A percentile compares a stretch with the other conserved stretches of the same genome.
These are phyloP conservation scores for Magnusiomyces starmeri DNA, from an alignment of 1,139 yeast species.

Conservation along the genomic window DNA sequence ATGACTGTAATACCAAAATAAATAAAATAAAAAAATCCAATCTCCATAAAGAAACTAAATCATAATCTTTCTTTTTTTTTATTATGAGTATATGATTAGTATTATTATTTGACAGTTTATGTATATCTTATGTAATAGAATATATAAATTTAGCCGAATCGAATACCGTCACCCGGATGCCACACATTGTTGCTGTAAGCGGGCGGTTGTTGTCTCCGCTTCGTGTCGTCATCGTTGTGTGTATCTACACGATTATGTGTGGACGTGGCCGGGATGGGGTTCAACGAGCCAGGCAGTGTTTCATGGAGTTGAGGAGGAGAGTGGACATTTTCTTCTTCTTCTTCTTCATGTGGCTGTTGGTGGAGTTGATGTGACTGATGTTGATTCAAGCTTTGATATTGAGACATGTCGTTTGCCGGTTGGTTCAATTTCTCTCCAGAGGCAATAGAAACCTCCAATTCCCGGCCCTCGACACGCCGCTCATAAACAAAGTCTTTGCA, in stretches of 20 bases:
- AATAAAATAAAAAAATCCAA: not conserved
- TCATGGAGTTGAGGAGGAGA: not conserved
- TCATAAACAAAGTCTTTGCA: slow-evolving; percentile 49
- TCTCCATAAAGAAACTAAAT: too few species aligned
- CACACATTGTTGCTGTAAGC: slow-evolving; percentile 22
- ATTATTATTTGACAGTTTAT: too few species aligned
- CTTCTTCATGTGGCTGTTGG: not conserved
- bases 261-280: not conserved
- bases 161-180: slow-evolving; percentile 36
- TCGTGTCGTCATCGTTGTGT: too few species aligned
- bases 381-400: not conserved
- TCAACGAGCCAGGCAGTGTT: not conserved
- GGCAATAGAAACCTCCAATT: slow-evolving; percentile 35
- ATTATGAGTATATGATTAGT: too few species aligned
- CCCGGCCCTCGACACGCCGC: slow-evolving; percentile 50
- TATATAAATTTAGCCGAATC: slow-evolving; percentile 25
- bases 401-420: slow-evolving; percentile 1
- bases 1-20: too few species aligned
- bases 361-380: not conserved
- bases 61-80: not conserved
- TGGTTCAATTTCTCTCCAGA: not conserved
- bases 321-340: not conserved
- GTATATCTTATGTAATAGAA: not conserved
- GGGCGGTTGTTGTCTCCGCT: too few species aligned
- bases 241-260: too few species aligned